Evolutionary conservation across 2,329 filamentous ascomycete species (phyloP), one percentile per base, ranked within the genome.

Genomic region (Colletotrichum somersetense): DNA sequence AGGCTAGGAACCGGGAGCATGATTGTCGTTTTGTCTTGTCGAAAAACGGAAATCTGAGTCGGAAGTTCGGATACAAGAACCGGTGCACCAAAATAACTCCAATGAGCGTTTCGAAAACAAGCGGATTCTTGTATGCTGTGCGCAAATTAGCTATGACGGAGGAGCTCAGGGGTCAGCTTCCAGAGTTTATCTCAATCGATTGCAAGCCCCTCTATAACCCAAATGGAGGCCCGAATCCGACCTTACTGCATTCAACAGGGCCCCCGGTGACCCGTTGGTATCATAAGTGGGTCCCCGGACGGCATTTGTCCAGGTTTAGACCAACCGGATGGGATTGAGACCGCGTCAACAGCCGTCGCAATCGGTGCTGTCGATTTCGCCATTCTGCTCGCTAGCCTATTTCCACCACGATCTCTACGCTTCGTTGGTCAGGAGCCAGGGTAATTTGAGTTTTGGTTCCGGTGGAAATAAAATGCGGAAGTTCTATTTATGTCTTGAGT

Each of bases 291-390:
- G n/a, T 42, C 40, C 26, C 35, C 59, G 46, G 59, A 26, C 58
- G 59, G 35, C 53, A 33, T 30, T 35, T 35, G 44, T 46, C 59
- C 65, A 33, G 26, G 23, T 72, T 53, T 52, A 58, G 52, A 33
- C 26, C n/a, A 40, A 38, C 18, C 16, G 23, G 35, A 62, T 55
- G 62, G 52, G 16, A 40, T 12, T 46, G 16, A 7, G 23, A 61
- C 58, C 16, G 44, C n/a, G 46, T n/a, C 10, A 42, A 65, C 44
- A 38, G 42, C 40, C 55, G 30, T 72, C 69, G 69, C 66, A 68
- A 72, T 69, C 55, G 46, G 44, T 18, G 46, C 53, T 64, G 44
- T 33, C 30, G 66, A 69, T 72, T 69, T 50, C 66, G 69, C 58
- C 69, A 72, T 72, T 38, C 33, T 20, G 1, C 33, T 33, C 44